These are phyloP conservation scores for Aleurites moluccanus DNA, from an alignment of 441 rosid species.

Conservation along the genomic window DNA sequence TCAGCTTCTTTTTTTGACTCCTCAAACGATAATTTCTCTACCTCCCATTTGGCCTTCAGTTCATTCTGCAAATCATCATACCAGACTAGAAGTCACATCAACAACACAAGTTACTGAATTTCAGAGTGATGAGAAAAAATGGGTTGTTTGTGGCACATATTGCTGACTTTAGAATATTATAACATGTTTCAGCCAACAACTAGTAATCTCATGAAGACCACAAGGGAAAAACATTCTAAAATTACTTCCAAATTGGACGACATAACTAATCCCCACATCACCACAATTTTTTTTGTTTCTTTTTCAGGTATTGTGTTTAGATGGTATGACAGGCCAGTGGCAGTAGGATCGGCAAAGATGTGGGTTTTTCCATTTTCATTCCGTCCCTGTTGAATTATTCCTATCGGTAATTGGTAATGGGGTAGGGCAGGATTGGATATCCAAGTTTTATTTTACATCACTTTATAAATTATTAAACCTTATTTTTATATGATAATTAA, in stretches of 20 bases:
- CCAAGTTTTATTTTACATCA: no score
- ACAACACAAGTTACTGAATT: neutral
- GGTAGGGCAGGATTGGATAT: no score
- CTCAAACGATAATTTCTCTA: slow-evolving; percentile 60
- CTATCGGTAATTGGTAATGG: no score
- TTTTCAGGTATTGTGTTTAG: neutral
- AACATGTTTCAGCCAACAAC: neutral
- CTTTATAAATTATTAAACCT: no score
- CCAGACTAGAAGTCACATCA: slow-evolving; percentile 9
- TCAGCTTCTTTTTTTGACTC: slow-evolving; percentile 65
- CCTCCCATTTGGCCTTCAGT: slow-evolving; percentile 66
- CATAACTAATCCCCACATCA: neutral
- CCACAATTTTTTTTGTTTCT: neutral
- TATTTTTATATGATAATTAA: no score
- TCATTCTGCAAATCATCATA: slow-evolving; percentile 54
- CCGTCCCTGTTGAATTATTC: no score
- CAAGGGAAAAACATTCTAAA: neutral
- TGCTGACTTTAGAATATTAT: neutral
- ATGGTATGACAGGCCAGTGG: neutral
- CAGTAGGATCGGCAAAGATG: no score
- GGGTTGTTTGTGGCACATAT: neutral
- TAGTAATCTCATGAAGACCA: neutral
- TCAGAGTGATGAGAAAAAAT: neutral
- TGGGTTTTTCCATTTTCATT: no score
- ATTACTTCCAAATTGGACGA: neutral